phyloP scores from a whole-genome alignment of 108 stramenopile species.

The Mayamaea pseudoterrestris region DNA sequence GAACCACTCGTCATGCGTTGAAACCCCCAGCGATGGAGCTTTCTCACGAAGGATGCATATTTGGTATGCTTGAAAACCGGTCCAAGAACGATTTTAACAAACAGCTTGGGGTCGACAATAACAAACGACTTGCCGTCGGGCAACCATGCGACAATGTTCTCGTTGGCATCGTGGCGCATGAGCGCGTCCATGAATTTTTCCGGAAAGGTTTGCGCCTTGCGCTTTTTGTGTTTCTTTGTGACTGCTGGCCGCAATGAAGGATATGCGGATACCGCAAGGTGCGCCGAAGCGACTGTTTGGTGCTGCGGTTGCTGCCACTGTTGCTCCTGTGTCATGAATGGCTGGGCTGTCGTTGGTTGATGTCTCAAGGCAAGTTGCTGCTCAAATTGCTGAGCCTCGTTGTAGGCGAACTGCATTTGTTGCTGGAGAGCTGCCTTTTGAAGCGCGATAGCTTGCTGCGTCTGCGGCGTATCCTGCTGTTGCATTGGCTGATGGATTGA shows the following conservation, averaged over 20 bases:
- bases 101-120: slow-evolving; percentile 25
- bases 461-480: no score
- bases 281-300: no score
- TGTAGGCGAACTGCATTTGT: not conserved
- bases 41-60: slow-evolving; percentile 40
- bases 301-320: no score
- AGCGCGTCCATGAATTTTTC: slow-evolving; percentile 31
- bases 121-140: slow-evolving; percentile 53
- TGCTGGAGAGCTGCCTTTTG: no score
- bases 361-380: not conserved
- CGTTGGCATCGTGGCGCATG: slow-evolving; percentile 19
- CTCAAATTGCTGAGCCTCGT: not conserved
- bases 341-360: not conserved
- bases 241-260: no score
- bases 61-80: slow-evolving; percentile 30
- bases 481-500: no score
- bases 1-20: slow-evolving; percentile 37
- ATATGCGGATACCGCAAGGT: no score
- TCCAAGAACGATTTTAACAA: slow-evolving; percentile 20
- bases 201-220: slow-evolving; percentile 21
- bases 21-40: slow-evolving; percentile 58
- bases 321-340: not conserved
- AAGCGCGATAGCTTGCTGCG: no score
- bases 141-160: slow-evolving; percentile 36
- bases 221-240: slow-evolving; percentile 15